A percentile compares a stretch with the other conserved stretches of the same genome.
Evolutionary conservation across 2,329 filamentous ascomycete genomes (phyloP).

Genomic region (Lachnellula suecica): DNA sequence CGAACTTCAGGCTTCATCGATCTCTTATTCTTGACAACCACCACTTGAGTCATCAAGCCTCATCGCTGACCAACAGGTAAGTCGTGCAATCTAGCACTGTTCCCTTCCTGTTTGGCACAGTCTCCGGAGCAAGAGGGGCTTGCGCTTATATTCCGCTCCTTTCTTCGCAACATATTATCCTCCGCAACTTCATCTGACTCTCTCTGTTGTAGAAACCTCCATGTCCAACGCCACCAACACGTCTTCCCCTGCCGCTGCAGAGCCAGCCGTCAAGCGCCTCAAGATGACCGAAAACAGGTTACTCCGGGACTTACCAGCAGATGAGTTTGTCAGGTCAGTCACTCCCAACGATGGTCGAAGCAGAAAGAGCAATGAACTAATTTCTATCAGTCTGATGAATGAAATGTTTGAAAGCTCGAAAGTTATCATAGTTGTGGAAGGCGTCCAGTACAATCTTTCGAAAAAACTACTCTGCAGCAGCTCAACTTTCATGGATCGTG

Average conservation of each 20-base stretch:
- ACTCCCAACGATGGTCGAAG: no score
- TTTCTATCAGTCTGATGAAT: not conserved
- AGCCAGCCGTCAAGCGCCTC: not conserved
- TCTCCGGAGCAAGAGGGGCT: not conserved
- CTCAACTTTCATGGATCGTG: slow-evolving; percentile 14
- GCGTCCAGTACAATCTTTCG: not conserved
- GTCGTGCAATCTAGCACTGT: not conserved
- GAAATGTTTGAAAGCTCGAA: slow-evolving; percentile 1
- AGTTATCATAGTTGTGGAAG: slow-evolving; percentile 9
- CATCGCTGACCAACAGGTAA: not conserved
- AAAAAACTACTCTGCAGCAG: slow-evolving; percentile 13
- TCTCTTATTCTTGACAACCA: not conserved
- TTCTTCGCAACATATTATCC: not conserved
- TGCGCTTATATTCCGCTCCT: not conserved
- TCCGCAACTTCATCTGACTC: not conserved
- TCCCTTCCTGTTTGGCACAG: not conserved
- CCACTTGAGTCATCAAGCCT: not conserved
- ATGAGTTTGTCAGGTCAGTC: not conserved
- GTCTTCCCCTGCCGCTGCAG: not conserved
- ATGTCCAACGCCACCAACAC: not conserved
- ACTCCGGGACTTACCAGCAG: not conserved
- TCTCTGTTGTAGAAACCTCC: not conserved
- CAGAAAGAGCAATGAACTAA: not conserved
- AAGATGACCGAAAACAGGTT: not conserved
- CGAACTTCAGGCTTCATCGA: no score